These are phyloP conservation scores for Cenchrus purpureus DNA, from an alignment of 176 grass and related monocot species.

Conservation along the genomic window DNA sequence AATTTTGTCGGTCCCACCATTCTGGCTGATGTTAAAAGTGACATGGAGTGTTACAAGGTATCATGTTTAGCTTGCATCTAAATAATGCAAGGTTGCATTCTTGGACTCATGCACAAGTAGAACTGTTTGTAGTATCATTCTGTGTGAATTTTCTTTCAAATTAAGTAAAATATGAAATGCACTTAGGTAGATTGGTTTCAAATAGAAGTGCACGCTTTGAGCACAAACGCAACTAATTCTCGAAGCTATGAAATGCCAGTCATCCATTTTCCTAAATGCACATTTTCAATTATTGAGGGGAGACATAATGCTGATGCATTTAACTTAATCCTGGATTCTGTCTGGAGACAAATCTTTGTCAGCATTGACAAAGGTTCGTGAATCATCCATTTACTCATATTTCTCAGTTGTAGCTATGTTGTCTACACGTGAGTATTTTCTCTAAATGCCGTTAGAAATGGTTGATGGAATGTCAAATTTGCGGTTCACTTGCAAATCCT, in stretches of 20 bases:
- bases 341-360: not conserved
- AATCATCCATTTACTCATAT: not conserved
- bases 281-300: not conserved
- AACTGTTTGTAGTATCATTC: not conserved
- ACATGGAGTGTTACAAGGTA: constrained; percentile 96
- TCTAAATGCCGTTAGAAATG: not conserved
- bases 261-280: not conserved
- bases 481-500: not conserved
- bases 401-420: not conserved
- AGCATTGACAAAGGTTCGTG: not conserved
- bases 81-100: not conserved
- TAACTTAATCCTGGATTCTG: not conserved
- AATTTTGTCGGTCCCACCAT: constrained; percentile 96
- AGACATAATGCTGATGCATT: not conserved
- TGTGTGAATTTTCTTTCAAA: not conserved
- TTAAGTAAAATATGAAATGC: constrained; percentile 4
- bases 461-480: not conserved
- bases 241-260: not conserved
- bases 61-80: constrained; percentile 20
- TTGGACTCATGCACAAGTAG: not conserved
- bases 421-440: not conserved
- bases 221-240: not conserved
- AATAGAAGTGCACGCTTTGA: not conserved
- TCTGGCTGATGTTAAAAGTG: constrained; percentile 79
- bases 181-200: constrained; percentile 15